These are phyloP conservation scores for Aquilaria sinensis DNA, from an alignment of 345 rosid genomes.

Conservation along the genomic window DNA sequence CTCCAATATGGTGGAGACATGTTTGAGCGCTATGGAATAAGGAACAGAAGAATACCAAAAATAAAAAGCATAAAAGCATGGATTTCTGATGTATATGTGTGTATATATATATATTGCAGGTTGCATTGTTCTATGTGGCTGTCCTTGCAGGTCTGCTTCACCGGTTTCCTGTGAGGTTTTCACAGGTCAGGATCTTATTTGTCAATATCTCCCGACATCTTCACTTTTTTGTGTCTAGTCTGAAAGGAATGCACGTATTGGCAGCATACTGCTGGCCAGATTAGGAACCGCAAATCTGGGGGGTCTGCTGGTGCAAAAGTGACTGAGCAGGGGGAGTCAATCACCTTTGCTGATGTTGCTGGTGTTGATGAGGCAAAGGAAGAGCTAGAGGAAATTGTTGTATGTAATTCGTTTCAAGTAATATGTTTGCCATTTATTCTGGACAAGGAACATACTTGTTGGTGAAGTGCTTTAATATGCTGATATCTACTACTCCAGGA, in stretches of 20 bases:
- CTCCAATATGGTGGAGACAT: too few species aligned
- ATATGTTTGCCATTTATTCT: too few species aligned
- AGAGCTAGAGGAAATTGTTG: constrained; percentile 98
- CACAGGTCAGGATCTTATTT: constrained; percentile 42
- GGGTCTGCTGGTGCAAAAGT: constrained; percentile 56
- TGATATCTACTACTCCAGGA: constrained; percentile 47
- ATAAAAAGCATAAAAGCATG: too few species aligned
- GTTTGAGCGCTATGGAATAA: too few species aligned
- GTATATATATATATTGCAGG: constrained; percentile 36
- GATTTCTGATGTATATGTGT: too few species aligned
- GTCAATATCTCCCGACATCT: not conserved
- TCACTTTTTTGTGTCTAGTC: constrained; percentile 9
- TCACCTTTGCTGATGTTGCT: constrained; percentile 95
- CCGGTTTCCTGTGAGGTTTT: constrained; percentile 69
- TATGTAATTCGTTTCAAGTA: constrained; percentile 20
- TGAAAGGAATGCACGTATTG: constrained; percentile 13
- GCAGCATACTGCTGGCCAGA: constrained; percentile 78
- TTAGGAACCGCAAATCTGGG: constrained; percentile 64
- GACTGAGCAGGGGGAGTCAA: constrained; percentile 65
- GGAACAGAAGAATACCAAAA: too few species aligned
- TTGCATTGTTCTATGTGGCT: constrained; percentile 70
- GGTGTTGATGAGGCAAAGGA: constrained; percentile 99
- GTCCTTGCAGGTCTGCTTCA: constrained; percentile 80
- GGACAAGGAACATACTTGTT: constrained; percentile 1
- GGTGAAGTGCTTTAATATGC: constrained; percentile 16